Base-by-base conservation (phyloP, 768 basidiomycete species). In the Ephemerocybe angulata region DNA sequence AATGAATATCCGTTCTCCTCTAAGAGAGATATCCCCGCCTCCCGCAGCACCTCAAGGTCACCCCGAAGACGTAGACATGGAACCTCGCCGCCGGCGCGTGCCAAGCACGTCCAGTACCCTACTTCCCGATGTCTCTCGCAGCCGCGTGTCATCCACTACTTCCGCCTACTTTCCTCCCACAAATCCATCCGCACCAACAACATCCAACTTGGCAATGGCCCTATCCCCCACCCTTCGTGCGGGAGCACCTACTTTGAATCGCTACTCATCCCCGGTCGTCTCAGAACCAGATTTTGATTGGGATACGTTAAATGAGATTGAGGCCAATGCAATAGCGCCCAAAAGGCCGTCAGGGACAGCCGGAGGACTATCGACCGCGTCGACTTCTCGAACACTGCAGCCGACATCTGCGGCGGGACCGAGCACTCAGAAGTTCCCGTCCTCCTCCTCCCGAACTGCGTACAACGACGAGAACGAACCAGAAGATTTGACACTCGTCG, bases 31-130 rank as follows among this genome's bases (percentile, higher is more conserved):
- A 15, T 65, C 70, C 5, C 72, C 70, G 15, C 69, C 67, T 21
- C 60, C 67, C 1, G 63, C 69, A 21, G 56, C 67, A 8, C 46
- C 57, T 8, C 54, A 60, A 19, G 49, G 53, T 15, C 56, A 57
- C 27, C 64, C 73, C 21, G 73, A 78, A 40, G 76, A 78, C 54
- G 64, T 66, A 42, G 67, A 74, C 46, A 69, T 75, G 55, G 71
- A 73, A 50, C 68, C 69, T 13, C 70, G 70, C 8, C 67, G 75
- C 19, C 71, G 75, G 4, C 67, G 68, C 27, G 49, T 76, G 12
- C 74, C 75, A 15, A 62, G 51, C 28, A 54, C 56, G 2, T 58
- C 62, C 13, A 52, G 60, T 33, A 50, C 60, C 24, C 48, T 66
- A 10, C 55, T 63, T 28, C 54, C 65, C 15, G 21, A 17, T 22